Evolutionary conservation across 2,329 filamentous ascomycete species (phyloP).

Genomic region (Samsoniella hepiali): DNA sequence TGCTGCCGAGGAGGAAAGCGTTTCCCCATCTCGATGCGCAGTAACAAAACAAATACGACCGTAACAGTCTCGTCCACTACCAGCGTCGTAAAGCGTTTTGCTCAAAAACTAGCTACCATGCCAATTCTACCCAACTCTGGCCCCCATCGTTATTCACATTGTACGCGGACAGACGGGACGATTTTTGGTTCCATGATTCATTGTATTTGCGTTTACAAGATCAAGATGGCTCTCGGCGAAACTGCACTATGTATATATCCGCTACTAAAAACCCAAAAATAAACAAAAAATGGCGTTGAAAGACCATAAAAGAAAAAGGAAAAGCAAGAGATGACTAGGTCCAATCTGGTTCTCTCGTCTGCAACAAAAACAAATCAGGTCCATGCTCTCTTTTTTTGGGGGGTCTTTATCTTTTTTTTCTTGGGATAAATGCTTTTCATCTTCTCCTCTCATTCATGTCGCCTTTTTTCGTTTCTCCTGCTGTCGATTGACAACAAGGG

Average conservation of each 20-base stretch:
- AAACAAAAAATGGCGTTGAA: not conserved
- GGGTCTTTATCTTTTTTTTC: conserved; percentile 14
- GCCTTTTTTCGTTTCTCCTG: not conserved
- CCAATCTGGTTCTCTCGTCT: conserved; percentile 8
- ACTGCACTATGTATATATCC: not conserved
- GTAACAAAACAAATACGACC: too few species aligned
- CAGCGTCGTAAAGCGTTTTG: too few species aligned
- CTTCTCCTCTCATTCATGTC: not conserved
- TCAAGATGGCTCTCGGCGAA: too few species aligned
- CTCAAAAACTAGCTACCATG: too few species aligned
- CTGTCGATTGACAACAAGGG: too few species aligned
- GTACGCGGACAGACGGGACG: too few species aligned
- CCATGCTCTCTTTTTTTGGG: not conserved
- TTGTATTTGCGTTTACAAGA: not conserved
- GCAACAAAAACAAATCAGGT: not conserved
- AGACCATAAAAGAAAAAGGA: not conserved
- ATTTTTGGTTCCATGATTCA: not conserved
- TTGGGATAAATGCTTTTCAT: not conserved
- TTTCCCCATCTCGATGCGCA: too few species aligned
- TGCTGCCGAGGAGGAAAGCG: too few species aligned
- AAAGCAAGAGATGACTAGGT: not conserved
- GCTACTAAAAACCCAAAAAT: not conserved
- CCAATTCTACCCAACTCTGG: too few species aligned
- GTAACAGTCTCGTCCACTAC: too few species aligned
- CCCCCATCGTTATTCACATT: too few species aligned